These are phyloP conservation scores for Tetraselmis striata DNA, from an alignment of 139 green algal genomes.

Conservation along the genomic window DNA sequence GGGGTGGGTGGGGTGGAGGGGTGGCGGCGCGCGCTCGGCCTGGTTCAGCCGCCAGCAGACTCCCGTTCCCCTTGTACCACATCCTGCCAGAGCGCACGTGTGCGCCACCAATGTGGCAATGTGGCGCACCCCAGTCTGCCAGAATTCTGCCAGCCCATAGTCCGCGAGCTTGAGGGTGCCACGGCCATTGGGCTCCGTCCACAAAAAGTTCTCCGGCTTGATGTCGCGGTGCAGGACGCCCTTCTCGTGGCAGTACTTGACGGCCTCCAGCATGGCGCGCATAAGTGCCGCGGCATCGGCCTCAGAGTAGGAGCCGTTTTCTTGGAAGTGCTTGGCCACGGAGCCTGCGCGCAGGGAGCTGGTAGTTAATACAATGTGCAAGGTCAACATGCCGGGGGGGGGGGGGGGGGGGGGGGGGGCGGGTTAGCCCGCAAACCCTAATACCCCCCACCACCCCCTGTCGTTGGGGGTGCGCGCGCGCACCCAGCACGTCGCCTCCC, in stretches of 20 bases:
- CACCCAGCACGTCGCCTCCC: not conserved
- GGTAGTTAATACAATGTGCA: too few relatives aligned
- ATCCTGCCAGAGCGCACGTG: too few relatives aligned
- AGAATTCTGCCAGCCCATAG: slow-evolving; percentile 2
- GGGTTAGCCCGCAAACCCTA: too few relatives aligned
- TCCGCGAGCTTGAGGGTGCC: not conserved
- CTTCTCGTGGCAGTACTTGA: slow-evolving; percentile 7
- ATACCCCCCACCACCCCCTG: too few relatives aligned
- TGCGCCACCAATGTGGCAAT: too few relatives aligned
- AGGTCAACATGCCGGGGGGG: too few relatives aligned
- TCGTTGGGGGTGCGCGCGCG: not conserved
- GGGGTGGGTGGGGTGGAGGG: too few relatives aligned
- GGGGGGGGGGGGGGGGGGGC: too few relatives aligned
- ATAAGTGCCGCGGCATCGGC: not conserved
- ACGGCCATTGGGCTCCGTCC: not conserved
- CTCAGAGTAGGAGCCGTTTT: not conserved
- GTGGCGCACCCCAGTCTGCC: not conserved
- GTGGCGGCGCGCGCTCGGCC: too few relatives aligned
- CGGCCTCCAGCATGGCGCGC: not conserved
- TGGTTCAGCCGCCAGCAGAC: too few relatives aligned
- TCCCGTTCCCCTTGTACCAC: too few relatives aligned
- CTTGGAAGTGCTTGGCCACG: not conserved
- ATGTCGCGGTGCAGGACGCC: slow-evolving; percentile 13
- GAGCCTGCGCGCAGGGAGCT: too few relatives aligned
- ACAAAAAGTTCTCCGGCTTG: slow-evolving; percentile 13